Conservation (phyloP, 2,329 filamentous ascomycete species). For the Fusarium subtropicale region DNA sequence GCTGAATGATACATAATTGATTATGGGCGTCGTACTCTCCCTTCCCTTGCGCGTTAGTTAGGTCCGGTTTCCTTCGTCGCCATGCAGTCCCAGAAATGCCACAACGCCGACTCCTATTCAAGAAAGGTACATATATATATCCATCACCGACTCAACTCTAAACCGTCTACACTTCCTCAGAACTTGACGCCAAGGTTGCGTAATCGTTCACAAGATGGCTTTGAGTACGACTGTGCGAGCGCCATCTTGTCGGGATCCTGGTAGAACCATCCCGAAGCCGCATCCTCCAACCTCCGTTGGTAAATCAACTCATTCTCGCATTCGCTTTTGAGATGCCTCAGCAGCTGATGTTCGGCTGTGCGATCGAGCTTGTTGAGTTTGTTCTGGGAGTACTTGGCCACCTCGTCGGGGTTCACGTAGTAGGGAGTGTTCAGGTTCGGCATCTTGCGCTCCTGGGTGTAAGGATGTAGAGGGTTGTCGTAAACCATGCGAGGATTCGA, state of each 20-base stretch:
- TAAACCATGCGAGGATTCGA: slow-evolving; percentile 76
- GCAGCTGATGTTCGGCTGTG: slow-evolving; percentile 78
- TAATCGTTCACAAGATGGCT: slow-evolving; percentile 66
- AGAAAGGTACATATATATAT: slow-evolving; percentile 32
- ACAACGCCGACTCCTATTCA: slow-evolving; percentile 49
- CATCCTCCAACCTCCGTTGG: slow-evolving; percentile 75
- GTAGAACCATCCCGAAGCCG: slow-evolving; percentile 89
- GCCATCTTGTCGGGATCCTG: slow-evolving; percentile 83
- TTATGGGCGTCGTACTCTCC: slow-evolving; percentile 33
- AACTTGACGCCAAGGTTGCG: slow-evolving; percentile 53
- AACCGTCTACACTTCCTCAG: slow-evolving; percentile 25
- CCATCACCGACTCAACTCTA: background rate
- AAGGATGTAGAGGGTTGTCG: slow-evolving; percentile 75
- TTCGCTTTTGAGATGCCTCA: slow-evolving; percentile 73
- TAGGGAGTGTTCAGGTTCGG: slow-evolving; percentile 81
- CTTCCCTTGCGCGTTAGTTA: slow-evolving; percentile 16
- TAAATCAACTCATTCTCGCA: slow-evolving; percentile 80
- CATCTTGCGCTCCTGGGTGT: slow-evolving; percentile 79
- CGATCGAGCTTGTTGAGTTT: slow-evolving; percentile 82
- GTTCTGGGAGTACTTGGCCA: slow-evolving; percentile 74
- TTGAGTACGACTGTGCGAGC: slow-evolving; percentile 67
- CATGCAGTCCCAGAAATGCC: slow-evolving; percentile 46
- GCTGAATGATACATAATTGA: slow-evolving; percentile 35
- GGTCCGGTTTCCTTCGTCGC: slow-evolving; percentile 34
- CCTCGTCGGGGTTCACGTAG: slow-evolving; percentile 83